phyloP scores from a whole-genome alignment of 140 eudicot species.

The Oenanthe javanica region DNA sequence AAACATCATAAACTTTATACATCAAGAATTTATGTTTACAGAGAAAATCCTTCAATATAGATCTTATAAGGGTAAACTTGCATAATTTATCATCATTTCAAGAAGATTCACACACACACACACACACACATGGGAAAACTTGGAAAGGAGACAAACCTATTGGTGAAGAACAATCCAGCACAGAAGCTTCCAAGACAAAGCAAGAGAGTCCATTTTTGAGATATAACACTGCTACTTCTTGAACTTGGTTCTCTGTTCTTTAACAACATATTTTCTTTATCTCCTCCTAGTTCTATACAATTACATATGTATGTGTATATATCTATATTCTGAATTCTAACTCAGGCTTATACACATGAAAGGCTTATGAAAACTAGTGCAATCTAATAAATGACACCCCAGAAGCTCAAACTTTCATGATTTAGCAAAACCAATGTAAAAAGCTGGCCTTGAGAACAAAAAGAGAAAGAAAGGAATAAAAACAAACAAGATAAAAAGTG shows the following conservation, averaged over 20 bases:
- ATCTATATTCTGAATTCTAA: not conserved
- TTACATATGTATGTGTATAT: not conserved
- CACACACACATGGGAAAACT: too few relatives aligned
- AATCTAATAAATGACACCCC: slow-evolving; percentile 5
- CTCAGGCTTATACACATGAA: slow-evolving; percentile 12
- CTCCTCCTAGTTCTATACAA: slow-evolving; percentile 7
- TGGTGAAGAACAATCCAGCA: slow-evolving; percentile 87
- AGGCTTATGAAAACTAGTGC: slow-evolving; percentile 7
- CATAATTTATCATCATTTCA: not conserved
- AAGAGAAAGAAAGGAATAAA: slow-evolving; percentile 19
- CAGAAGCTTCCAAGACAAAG: slow-evolving; percentile 79
- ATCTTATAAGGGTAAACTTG: not conserved
- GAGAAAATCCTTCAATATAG: not conserved
- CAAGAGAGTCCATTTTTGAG: slow-evolving; percentile 60
- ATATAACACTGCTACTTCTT: slow-evolving; percentile 34
- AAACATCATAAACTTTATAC: not conserved
- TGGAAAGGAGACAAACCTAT: slow-evolving; percentile 73
- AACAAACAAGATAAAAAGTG: slow-evolving; percentile 24
- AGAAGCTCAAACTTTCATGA: slow-evolving; percentile 6
- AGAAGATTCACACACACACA: not conserved
- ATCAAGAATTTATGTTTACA: not conserved
- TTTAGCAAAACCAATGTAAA: not conserved
- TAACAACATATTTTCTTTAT: slow-evolving; percentile 10
- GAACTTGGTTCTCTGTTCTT: slow-evolving; percentile 9
- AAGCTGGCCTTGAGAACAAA: slow-evolving; percentile 14